Percentiles rank a stretch among this genome's conserved stretches.
Conservation (phyloP, 768 basidiomycete species). For the Rhodocollybia butyracea region DNA sequence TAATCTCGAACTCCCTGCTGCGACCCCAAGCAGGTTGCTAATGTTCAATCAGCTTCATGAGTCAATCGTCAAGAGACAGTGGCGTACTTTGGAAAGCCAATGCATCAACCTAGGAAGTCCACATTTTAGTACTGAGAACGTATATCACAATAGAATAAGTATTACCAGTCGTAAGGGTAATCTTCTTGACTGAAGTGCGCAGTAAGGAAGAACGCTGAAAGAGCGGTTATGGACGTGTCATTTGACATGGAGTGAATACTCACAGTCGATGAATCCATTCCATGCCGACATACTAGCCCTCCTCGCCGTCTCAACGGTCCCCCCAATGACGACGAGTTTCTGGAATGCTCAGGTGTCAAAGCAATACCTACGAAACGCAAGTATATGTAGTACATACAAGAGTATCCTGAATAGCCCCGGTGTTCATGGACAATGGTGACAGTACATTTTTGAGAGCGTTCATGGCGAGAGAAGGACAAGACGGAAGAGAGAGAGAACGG, state of each 20-base stretch:
- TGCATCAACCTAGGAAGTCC: conserved; percentile 70
- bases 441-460: conserved; percentile 68
- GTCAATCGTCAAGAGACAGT: conserved; percentile 8
- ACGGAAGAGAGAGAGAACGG: conserved; percentile 23
- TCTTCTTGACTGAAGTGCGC: conserved; percentile 88
- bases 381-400: conserved; percentile 43
- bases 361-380: conserved; percentile 2
- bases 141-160: conserved; percentile 4
- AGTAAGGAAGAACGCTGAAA: conserved; percentile 79
- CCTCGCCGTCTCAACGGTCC: conserved; percentile 83
- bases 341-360: conserved; percentile 24
- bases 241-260: conserved; percentile 16
- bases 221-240: background rate
- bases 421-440: conserved; percentile 66
- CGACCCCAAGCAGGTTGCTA: conserved; percentile 91
- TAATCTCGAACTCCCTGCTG: conserved; percentile 87
- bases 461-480: conserved; percentile 40
- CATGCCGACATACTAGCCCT: conserved; percentile 80
- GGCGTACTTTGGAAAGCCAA: conserved; percentile 75
- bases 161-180: conserved; percentile 81
- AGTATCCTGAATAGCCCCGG: conserved; percentile 74
- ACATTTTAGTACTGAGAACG: conserved; percentile 10
- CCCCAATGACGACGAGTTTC: conserved; percentile 91
- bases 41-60: conserved; percentile 14
- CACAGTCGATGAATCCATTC: conserved; percentile 89